Evolutionary conservation across 2,329 filamentous ascomycete genomes (phyloP).

Genomic region (Ceratocystis diversiconidia): DNA sequence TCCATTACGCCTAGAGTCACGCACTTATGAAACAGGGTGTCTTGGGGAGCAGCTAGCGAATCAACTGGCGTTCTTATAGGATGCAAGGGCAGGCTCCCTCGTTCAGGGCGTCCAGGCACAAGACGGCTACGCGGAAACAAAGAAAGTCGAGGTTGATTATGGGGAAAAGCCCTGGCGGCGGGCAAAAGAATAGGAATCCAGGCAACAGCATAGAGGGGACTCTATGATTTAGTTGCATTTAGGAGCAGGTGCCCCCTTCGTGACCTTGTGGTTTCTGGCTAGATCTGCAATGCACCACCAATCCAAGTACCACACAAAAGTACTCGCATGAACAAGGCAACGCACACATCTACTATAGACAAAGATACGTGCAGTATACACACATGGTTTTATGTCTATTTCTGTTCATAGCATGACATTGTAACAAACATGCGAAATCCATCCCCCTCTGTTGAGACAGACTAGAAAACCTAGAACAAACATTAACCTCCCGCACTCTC

Average conservation of each 20-base stretch:
- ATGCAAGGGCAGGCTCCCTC: not conserved
- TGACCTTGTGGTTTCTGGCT: not conserved
- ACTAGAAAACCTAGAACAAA: no score
- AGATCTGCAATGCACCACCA: not conserved
- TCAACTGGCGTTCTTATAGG: conserved; percentile 6
- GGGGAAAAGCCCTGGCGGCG: not conserved
- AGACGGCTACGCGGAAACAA: not conserved
- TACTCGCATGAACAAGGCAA: not conserved
- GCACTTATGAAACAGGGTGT: conserved; percentile 8
- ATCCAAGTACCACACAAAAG: not conserved
- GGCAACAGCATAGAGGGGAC: no score
- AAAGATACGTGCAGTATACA: no score
- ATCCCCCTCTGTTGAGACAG: no score
- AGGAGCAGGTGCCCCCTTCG: no score
- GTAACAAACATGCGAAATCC: no score
- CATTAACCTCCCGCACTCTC: no score
- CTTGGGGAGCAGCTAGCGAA: conserved; percentile 2
- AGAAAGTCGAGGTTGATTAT: not conserved
- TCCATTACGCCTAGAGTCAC: not conserved
- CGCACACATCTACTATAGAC: no score
- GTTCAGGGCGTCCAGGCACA: not conserved
- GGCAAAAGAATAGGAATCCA: no score
- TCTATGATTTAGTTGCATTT: no score
- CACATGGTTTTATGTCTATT: no score
- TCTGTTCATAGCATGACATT: no score